phyloP scores from a whole-genome alignment of 78 protist species.

The Dictyostelium citrinum region DNA sequence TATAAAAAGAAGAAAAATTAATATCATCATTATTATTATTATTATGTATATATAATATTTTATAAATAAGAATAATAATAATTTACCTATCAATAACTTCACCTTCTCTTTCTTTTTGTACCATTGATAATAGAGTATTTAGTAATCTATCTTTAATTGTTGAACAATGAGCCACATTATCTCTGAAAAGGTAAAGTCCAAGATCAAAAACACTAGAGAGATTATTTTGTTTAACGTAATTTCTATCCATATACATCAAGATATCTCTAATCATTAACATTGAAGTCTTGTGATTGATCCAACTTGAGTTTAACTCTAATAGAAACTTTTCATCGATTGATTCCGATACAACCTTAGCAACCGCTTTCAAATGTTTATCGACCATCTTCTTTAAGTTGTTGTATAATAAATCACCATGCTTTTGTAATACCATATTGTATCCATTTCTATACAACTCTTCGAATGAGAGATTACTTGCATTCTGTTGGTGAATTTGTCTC shows the following conservation, averaged over 20 bases:
- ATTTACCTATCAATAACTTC: constrained; percentile 80
- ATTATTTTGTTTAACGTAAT: constrained; percentile 76
- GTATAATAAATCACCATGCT: constrained; percentile 89
- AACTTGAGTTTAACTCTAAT: constrained; percentile 43
- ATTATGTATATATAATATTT: not conserved
- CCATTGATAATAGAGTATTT: constrained; percentile 63
- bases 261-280: constrained; percentile 94
- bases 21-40: no score
- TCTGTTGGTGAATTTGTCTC: constrained; percentile 83
- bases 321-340: constrained; percentile 80
- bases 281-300: constrained; percentile 88
- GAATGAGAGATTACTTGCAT: constrained; percentile 89
- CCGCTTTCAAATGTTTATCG: constrained; percentile 69
- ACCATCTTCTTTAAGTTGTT: constrained; percentile 75
- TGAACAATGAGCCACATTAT: constrained; percentile 59
- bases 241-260: constrained; percentile 95
- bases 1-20: not conserved
- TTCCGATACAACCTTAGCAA: constrained; percentile 37
- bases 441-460: constrained; percentile 94
- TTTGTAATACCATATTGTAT: constrained; percentile 93
- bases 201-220: constrained; percentile 84
- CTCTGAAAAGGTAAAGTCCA: constrained; percentile 86
- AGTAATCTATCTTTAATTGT: constrained; percentile 76
- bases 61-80: not conserved
- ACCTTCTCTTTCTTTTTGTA: constrained; percentile 85